Evolutionary conservation across 2,329 filamentous ascomycete genomes (phyloP).

Genomic region (Penicillium polonicum): DNA sequence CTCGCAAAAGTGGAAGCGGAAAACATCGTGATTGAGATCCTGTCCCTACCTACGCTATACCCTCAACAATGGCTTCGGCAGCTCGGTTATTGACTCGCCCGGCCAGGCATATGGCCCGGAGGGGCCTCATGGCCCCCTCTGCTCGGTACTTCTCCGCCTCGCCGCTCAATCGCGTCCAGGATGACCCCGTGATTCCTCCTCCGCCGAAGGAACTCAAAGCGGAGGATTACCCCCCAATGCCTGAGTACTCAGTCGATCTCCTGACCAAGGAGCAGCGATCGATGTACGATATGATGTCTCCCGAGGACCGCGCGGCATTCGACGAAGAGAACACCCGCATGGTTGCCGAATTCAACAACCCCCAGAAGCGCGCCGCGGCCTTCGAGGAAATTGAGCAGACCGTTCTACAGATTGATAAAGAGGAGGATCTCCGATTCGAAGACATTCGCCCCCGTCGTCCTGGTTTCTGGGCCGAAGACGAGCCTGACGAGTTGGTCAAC

Average conservation of each 20-base stretch:
- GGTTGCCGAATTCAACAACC: conserved; percentile 41
- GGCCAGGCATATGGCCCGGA: conserved; percentile 33
- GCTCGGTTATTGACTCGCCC: conserved; percentile 41
- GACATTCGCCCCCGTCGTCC: conserved; percentile 23
- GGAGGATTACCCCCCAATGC: conserved; percentile 30
- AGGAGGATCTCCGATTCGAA: conserved; percentile 31
- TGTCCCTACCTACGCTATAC: conserved; percentile 15
- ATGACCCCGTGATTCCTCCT: conserved; percentile 35
- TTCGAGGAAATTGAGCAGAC: conserved; percentile 35
- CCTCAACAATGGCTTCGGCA: conserved; percentile 40
- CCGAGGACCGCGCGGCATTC: conserved; percentile 38
- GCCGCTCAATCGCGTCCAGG: conserved; percentile 32
- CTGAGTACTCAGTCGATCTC: conserved; percentile 40
- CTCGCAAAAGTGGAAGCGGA: conserved; percentile 19
- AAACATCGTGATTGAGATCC: conserved; percentile 21
- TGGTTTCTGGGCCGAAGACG: conserved; percentile 48
- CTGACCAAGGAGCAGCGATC: conserved; percentile 36
- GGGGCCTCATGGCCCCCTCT: conserved; percentile 27
- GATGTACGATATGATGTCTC: conserved; percentile 41
- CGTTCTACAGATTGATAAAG: conserved; percentile 34
- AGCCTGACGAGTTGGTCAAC: conserved; percentile 43
- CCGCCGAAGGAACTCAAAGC: conserved; percentile 29
- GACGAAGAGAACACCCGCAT: conserved; percentile 36
- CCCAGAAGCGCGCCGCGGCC: conserved; percentile 26
- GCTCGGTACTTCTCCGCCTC: conserved; percentile 39